These are phyloP conservation scores for Malus hybrid DNA, from an alignment of 331 rosid species.

Conservation along the genomic window DNA sequence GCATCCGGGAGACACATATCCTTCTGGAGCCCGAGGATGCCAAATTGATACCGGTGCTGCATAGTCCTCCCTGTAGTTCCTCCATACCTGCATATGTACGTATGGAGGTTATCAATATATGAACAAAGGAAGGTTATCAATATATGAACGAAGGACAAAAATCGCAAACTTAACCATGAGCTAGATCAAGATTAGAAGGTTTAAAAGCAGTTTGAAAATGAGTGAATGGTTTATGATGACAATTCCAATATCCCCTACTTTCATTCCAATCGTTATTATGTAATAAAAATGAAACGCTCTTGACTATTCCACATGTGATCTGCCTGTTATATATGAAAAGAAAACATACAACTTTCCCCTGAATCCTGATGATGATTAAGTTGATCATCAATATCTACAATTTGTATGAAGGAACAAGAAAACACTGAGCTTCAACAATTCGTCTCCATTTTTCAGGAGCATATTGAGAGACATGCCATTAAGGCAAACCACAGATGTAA, in stretches of 20 bases:
- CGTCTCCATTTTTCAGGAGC: not conserved
- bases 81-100: constrained; percentile 68
- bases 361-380: not conserved
- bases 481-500: not conserved
- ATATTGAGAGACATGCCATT: not conserved
- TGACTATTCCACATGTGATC: not conserved
- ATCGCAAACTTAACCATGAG: not conserved
- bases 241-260: not conserved
- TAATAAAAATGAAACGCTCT: not conserved
- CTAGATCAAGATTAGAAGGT: not conserved
- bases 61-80: constrained; percentile 82
- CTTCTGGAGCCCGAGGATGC: constrained; percentile 95
- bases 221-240: not conserved
- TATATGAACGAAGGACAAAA: not conserved
- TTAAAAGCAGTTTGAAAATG: not conserved
- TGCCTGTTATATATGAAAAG: not conserved
- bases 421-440: not conserved
- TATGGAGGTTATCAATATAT: too few relatives aligned
- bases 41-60: constrained; percentile 62
- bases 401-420: not conserved
- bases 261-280: not conserved
- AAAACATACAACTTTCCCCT: not conserved
- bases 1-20: constrained; percentile 82
- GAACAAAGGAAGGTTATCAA: not conserved
- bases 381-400: not conserved